Evolutionary conservation across 768 basidiomycete species (phyloP), one percentile per base, ranked within the genome.

Genomic region (Leucosporidium scottii): DNA sequence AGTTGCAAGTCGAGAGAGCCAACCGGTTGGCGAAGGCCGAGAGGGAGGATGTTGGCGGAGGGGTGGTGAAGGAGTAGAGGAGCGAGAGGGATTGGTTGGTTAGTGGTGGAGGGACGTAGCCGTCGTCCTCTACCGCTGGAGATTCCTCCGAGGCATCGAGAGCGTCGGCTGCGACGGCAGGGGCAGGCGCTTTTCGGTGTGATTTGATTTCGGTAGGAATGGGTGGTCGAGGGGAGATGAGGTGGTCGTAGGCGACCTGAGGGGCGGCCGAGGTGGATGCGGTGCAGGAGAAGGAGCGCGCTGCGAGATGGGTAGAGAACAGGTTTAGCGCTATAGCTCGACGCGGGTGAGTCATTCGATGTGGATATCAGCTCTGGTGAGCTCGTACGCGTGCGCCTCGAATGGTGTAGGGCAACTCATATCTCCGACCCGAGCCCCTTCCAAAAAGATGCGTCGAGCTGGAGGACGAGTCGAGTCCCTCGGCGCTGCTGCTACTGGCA

Each of bases 11-110:
- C 23, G 61, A n/a, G 28, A 51, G 47, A 23, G 63, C 51, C 54
- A 73, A 54, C 2, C 72, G 72, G 49, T 31, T n/a, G 20, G 68
- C 66, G 49, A 73, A 67, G 3, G 72, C 72, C 23, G 65, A 54
- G 58, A 73, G 72, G 48, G 72, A 60, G 9, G 72, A 73, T 1
- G 53, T 36, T 8, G 72, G 66, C 5, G 72, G 72, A 3, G 72
- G 72, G 9, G 65, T 65, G 15, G 68, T 69, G 63, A 65, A 70
- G 1, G 68, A 58, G 68, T 69, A 67, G 30, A 70, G 61, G 31
- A 73, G 72, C 17, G 68, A 69, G 23, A 70, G 64, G 27, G 48
- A 34, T 20, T 44, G 39, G 27, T 25, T 27, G 53, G 53, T 54
- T 20, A 30, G 53, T 27, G 53, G 53, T 27, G 53, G 53, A 54